Conservation (phyloP, 140 eudicot genomes). For the Bidens hawaiensis region DNA sequence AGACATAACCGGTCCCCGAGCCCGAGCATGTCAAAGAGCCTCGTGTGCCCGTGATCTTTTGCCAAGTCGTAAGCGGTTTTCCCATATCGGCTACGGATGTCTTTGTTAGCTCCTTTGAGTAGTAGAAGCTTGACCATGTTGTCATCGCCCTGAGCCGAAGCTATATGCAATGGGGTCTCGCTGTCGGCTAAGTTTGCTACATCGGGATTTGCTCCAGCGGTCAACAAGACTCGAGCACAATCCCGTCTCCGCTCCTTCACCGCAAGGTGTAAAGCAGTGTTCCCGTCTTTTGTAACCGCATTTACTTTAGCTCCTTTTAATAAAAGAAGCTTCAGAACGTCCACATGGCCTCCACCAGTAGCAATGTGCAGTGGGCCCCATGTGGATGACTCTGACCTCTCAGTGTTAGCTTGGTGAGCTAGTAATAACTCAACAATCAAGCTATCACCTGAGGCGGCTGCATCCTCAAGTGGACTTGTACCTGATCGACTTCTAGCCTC, state of each 20-base stretch:
- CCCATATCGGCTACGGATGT: conserved; percentile 38
- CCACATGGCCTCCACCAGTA: conserved; percentile 48
- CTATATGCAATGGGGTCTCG: conserved; percentile 62
- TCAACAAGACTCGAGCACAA: conserved; percentile 42
- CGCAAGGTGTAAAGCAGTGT: conserved; percentile 50
- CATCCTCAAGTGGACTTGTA: conserved; percentile 62
- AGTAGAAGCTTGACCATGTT: conserved; percentile 57
- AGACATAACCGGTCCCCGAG: conserved; percentile 50
- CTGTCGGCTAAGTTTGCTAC: conserved; percentile 32
- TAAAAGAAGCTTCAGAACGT: conserved; percentile 50
- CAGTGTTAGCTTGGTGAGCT: conserved; percentile 50
- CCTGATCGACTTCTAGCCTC: conserved; percentile 44
- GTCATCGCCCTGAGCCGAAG: conserved; percentile 55
- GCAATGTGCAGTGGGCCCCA: conserved; percentile 70
- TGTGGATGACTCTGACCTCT: conserved; percentile 42
- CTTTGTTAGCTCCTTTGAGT: conserved; percentile 64
- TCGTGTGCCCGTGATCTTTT: conserved; percentile 53
- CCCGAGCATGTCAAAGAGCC: conserved; percentile 56
- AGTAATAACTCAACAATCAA: conserved; percentile 61
- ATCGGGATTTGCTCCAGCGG: conserved; percentile 34
- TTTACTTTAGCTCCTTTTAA: conserved; percentile 50
- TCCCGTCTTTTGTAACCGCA: conserved; percentile 58
- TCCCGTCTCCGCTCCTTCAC: conserved; percentile 52
- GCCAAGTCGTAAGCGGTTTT: conserved; percentile 65
- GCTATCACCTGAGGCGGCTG: conserved; percentile 48